A percentile compares a stretch with the other conserved stretches of the same genome.
Evolutionary conservation across 352 stramenopile species (phyloP).

Genomic region (Phytophthora podocarpi): DNA sequence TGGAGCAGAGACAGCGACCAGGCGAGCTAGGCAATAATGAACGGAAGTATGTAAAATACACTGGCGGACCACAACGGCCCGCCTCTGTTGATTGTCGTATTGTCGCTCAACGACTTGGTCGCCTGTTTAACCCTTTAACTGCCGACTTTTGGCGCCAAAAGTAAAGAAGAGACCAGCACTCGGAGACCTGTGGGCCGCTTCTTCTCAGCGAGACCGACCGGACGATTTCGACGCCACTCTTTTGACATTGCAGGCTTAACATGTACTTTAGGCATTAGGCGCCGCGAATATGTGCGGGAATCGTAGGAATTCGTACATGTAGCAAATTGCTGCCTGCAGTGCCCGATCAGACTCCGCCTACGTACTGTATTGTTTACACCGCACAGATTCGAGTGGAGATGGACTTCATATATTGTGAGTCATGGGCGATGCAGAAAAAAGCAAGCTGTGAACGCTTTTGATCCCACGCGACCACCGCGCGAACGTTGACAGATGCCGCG

Average conservation of each 20-base stretch:
- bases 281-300: too few relatives aligned
- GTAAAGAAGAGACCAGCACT: too few relatives aligned
- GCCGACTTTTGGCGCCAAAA: too few relatives aligned
- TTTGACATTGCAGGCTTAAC: background rate
- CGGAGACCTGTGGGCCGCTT: background rate
- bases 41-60: slow-evolving; percentile 12
- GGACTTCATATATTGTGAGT: slow-evolving; percentile 21
- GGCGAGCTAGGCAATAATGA: slow-evolving; percentile 16
- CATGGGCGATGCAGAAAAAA: slow-evolving; percentile 21
- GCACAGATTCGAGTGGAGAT: background rate
- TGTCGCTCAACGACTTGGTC: slow-evolving; percentile 15
- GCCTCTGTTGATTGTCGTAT: slow-evolving; percentile 28
- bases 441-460: slow-evolving; percentile 4
- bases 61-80: slow-evolving; percentile 17
- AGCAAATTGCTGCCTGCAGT: slow-evolving; percentile 3
- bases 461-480: background rate
- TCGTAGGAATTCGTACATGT: background rate
- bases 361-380: slow-evolving; percentile 25
- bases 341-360: slow-evolving; percentile 1
- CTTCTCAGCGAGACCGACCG: slow-evolving; percentile 14
- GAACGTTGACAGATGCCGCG: slow-evolving; percentile 3
- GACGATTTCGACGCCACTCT: slow-evolving; percentile 8
- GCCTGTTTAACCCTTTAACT: slow-evolving; percentile 33
- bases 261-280: too few relatives aligned
- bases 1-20: slow-evolving; percentile 11